Percentiles rank a stretch among this genome's conserved stretches.
These are phyloP conservation scores for Periglandula ipomoeae DNA, from an alignment of 2,329 filamentous ascomycete genomes.

Conservation along the genomic window DNA sequence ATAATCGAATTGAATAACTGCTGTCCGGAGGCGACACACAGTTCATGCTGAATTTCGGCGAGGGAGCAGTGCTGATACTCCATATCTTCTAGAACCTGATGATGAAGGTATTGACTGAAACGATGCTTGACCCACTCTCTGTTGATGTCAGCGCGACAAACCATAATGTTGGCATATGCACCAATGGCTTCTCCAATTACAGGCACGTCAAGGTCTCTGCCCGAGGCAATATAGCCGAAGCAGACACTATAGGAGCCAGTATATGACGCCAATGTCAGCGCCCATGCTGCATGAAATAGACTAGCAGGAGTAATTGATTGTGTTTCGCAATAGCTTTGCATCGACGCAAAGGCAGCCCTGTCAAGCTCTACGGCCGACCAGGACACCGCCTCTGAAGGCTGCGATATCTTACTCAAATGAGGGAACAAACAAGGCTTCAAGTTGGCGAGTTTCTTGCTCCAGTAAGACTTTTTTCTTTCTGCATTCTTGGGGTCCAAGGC, in stretches of 20 bases:
- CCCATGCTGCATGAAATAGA: conserved; percentile 43
- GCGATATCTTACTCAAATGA: neutral
- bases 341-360: conserved; percentile 5
- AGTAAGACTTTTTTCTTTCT: conserved; percentile 6
- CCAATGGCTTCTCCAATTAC: conserved; percentile 40
- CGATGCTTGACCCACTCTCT: conserved; percentile 14
- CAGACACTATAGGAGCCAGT: conserved; percentile 37
- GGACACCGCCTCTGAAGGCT: neutral
- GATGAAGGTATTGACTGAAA: conserved; percentile 27
- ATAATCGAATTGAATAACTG: conserved; percentile 24
- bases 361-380: neutral
- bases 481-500: conserved; percentile 2
- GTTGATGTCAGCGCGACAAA: conserved; percentile 33
- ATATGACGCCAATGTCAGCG: conserved; percentile 37
- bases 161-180: conserved; percentile 46
- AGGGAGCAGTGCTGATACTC: conserved; percentile 40
- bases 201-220: conserved; percentile 40
- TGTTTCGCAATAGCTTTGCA: conserved; percentile 24
- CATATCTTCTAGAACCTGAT: conserved; percentile 35
- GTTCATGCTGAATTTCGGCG: conserved; percentile 32
- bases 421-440: conserved; percentile 10
- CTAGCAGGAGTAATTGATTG: conserved; percentile 37
- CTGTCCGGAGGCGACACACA: conserved; percentile 13
- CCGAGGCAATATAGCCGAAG: conserved; percentile 45
- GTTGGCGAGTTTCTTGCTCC: conserved; percentile 8